Evolutionary conservation across 2,329 filamentous ascomycete genomes (phyloP).

Genomic region (Eutypella sp.): DNA sequence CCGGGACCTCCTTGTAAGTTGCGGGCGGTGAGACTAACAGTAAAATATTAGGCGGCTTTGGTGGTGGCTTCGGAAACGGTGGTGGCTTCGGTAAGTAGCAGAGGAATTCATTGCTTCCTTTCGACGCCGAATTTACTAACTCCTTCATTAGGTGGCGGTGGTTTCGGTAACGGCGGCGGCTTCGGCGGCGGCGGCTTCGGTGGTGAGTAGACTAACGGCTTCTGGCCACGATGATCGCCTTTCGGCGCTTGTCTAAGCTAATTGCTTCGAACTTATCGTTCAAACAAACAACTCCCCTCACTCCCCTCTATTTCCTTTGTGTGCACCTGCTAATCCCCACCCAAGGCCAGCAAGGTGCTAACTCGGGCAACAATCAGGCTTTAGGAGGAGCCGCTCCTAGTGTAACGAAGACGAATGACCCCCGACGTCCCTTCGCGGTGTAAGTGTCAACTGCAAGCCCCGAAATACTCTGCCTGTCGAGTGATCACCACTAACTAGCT

Average conservation of each 20-base stretch:
- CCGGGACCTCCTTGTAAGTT: not conserved
- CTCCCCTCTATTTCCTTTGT: not conserved
- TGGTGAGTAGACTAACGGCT: not conserved
- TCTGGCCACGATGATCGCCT: not conserved
- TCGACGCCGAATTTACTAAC: too few species aligned
- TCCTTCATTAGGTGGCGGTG: not conserved
- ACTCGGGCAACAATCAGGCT: not conserved
- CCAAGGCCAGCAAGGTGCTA: not conserved
- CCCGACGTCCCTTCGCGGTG: not conserved
- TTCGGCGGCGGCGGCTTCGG: not conserved
- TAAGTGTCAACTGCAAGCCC: not conserved
- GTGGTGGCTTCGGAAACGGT: not conserved
- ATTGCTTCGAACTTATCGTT: too few species aligned
- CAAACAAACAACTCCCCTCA: not conserved
- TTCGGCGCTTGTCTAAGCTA: not conserved
- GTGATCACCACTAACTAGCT: constrained; percentile 41
- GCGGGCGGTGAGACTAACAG: not conserved
- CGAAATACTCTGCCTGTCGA: not conserved
- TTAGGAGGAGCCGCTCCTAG: not conserved
- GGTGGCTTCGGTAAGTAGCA: not conserved
- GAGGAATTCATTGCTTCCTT: too few species aligned
- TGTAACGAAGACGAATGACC: not conserved
- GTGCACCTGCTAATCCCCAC: not conserved
- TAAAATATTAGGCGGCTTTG: not conserved
- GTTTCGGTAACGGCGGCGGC: not conserved